A percentile compares a stretch with the other conserved stretches of the same genome.
phyloP scores from a whole-genome alignment of 352 stramenopile genomes.

The Phytophthora ramorum region DNA sequence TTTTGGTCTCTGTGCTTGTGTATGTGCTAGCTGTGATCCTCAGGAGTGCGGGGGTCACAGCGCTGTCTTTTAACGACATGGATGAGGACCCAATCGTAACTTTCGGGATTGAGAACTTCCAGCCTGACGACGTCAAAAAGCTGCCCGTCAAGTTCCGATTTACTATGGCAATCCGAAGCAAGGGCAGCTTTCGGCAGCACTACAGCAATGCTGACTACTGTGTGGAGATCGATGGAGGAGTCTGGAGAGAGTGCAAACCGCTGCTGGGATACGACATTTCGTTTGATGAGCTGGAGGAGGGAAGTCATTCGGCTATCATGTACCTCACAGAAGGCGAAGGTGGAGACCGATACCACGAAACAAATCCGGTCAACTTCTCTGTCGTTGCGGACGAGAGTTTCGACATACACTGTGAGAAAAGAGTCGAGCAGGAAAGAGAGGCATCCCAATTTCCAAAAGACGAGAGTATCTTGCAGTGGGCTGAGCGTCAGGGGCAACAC shows the following conservation, averaged over 20 bases:
- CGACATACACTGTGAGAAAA: background rate
- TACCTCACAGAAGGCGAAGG: background rate
- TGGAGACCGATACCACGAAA: background rate
- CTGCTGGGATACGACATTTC: background rate
- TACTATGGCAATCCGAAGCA: background rate
- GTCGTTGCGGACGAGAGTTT: conserved; percentile 3
- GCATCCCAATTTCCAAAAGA: background rate
- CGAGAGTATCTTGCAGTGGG: background rate
- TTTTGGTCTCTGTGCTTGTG: background rate
- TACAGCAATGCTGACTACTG: background rate
- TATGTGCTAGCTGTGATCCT: background rate
- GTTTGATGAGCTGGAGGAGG: background rate
- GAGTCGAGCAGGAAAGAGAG: background rate
- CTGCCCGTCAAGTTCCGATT: background rate
- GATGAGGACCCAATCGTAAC: background rate
- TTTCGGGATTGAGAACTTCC: background rate
- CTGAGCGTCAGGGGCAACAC: background rate
- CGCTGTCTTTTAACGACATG: background rate
- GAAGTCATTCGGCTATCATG: background rate
- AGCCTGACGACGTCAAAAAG: background rate
- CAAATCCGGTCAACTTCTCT: conserved; percentile 5
- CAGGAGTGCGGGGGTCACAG: background rate
- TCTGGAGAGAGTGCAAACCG: background rate
- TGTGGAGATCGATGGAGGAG: background rate
- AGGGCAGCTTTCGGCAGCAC: background rate